Evolutionary conservation across 306 rosid genomes (phyloP), one percentile per base, ranked within the genome.

Genomic region (Leucaena leucocephala): DNA sequence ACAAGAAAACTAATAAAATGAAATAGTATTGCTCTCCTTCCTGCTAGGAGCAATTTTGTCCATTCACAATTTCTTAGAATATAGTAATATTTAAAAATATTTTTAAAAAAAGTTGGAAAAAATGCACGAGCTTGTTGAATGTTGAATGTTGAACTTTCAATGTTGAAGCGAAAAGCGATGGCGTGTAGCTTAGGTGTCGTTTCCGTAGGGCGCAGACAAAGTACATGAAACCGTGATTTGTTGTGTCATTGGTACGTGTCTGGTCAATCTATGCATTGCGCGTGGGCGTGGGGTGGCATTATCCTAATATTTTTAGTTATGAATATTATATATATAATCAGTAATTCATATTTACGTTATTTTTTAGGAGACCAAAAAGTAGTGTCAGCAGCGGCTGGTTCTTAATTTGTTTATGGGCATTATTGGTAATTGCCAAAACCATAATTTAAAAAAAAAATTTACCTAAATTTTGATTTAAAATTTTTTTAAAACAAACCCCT

Each of bases 191-290:
- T 81, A 76, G 83, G 83, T 80, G 82, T 82, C 82, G 83, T 72
- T 59, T 36, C 70, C 52, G 68, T 59, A 76, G 81, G 34, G 40
- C 52, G 73, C 76, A 76, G 79, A 35, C 76, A 63, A 86, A 79
- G 87, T 88, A 80, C 94, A 74, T 34, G 75, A 75, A 68, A 85
- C 76, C 61, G 69, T 39, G 79, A 81, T 81, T 61, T 50, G 57
- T 14, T 40, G 8, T 70, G 66, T 64, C 36, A 86, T 79, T 85
- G 87, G 90, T 65, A 34, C 82, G 87, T 78, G 85, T 0, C 0
- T 1, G 0, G 16, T 6, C 33, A 40, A 17, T 39, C 55, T 34
- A 68, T 40, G 19, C 5, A 0, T 4, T 2, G 80, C 75, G 92
- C 83, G 90, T 88, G 27, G 27, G 27, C 27, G 63, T 57, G 52